Conservation (phyloP, 352 stramenopile species). For the Phytophthora litchii region DNA sequence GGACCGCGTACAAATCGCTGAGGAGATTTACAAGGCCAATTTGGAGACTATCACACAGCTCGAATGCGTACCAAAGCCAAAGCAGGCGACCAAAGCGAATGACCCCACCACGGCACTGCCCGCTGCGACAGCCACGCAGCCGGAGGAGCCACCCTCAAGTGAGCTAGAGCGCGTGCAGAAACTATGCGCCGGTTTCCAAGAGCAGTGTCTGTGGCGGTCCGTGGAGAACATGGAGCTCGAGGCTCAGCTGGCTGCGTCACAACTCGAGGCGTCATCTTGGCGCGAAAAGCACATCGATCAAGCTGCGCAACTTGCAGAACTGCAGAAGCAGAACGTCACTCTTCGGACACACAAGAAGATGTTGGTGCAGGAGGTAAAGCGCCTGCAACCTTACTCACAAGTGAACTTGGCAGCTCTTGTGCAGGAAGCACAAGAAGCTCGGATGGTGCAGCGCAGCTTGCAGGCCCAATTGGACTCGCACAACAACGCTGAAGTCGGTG, state of each 20-base stretch:
- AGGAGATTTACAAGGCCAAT: slow-evolving; percentile 72
- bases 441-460: slow-evolving; percentile 76
- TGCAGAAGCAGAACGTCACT: slow-evolving; percentile 43
- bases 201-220: slow-evolving; percentile 79
- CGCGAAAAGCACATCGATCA: slow-evolving; percentile 33
- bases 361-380: slow-evolving; percentile 74
- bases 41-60: slow-evolving; percentile 64
- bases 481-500: not conserved
- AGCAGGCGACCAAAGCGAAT: not conserved
- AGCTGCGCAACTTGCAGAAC: slow-evolving; percentile 19
- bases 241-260: slow-evolving; percentile 39
- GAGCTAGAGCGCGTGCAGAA: slow-evolving; percentile 49
- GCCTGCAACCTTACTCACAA: slow-evolving; percentile 66
- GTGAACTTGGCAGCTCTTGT: slow-evolving; percentile 66
- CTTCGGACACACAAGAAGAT: slow-evolving; percentile 63
- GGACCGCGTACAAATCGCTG: slow-evolving; percentile 48
- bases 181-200: slow-evolving; percentile 71
- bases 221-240: slow-evolving; percentile 72
- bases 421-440: slow-evolving; percentile 70
- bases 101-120: not conserved
- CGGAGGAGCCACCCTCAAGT: slow-evolving; percentile 26
- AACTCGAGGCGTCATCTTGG: slow-evolving; percentile 35
- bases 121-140: slow-evolving; percentile 10
- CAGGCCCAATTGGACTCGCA: slow-evolving; percentile 51
- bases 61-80: slow-evolving; percentile 25